Conservation (phyloP, 2,329 filamentous ascomycete species). For the Colletotrichum aenigma region DNA sequence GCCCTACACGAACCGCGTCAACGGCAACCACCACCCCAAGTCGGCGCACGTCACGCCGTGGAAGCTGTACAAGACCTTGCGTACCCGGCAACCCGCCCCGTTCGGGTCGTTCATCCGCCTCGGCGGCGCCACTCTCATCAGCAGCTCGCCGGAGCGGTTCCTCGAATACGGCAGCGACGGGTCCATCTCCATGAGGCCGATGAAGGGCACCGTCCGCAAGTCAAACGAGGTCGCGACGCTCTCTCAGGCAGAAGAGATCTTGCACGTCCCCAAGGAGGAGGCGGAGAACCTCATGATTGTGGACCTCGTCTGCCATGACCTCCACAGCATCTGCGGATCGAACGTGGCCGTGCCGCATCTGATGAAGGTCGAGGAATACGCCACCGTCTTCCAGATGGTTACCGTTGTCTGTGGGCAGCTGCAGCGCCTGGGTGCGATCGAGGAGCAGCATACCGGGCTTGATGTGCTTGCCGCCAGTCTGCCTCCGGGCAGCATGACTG, state of each 20-base stretch:
- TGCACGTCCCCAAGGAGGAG: constrained; percentile 85
- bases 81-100: constrained; percentile 76
- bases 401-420: constrained; percentile 80
- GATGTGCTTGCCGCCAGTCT: constrained; percentile 79
- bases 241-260: constrained; percentile 72
- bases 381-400: constrained; percentile 89
- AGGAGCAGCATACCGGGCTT: constrained; percentile 61
- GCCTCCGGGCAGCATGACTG: constrained; percentile 95
- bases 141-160: constrained; percentile 89
- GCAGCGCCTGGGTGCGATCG: constrained; percentile 28
- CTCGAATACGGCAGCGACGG: constrained; percentile 62
- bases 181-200: constrained; percentile 81
- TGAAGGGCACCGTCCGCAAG: constrained; percentile 96
- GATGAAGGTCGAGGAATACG: constrained; percentile 88
- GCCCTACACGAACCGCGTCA: background rate
- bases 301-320: constrained; percentile 91
- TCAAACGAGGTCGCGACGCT: constrained; percentile 67
- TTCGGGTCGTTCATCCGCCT: constrained; percentile 85
- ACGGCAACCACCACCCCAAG: constrained; percentile 16
- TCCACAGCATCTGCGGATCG: constrained; percentile 82
- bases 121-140: constrained; percentile 72
- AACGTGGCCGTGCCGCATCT: constrained; percentile 77
- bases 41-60: constrained; percentile 53
- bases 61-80: constrained; percentile 74
- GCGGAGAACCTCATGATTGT: constrained; percentile 99